phyloP scores from a whole-genome alignment of 2,329 filamentous ascomycete genomes.

The Colletotrichum tropicale region DNA sequence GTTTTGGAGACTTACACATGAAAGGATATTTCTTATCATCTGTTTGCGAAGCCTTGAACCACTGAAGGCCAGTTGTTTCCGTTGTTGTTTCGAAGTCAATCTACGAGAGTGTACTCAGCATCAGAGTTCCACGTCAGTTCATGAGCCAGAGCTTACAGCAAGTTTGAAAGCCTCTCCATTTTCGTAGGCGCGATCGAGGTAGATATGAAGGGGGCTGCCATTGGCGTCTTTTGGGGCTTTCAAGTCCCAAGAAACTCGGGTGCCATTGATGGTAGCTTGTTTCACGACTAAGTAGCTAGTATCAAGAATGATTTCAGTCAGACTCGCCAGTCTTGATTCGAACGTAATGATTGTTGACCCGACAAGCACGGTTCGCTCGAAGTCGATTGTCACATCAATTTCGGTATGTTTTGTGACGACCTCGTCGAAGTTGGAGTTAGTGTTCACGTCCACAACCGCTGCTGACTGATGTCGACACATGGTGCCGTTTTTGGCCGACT shows the following conservation, averaged over 20 bases:
- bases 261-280: background rate
- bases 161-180: background rate
- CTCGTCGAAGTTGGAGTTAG: slow-evolving; percentile 86
- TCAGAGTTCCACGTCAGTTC: background rate
- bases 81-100: slow-evolving; percentile 82
- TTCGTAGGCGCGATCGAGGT: background rate
- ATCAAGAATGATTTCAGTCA: background rate
- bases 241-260: background rate
- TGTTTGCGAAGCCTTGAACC: slow-evolving; percentile 91
- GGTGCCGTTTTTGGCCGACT: background rate
- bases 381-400: slow-evolving; percentile 82
- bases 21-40: slow-evolving; percentile 95
- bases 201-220: background rate
- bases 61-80: slow-evolving; percentile 90
- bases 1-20: slow-evolving; percentile 61
- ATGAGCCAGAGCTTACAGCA: background rate
- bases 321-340: slow-evolving; percentile 36
- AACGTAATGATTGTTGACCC: slow-evolving; percentile 72
- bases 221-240: background rate
- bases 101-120: slow-evolving; percentile 30
- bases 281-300: background rate
- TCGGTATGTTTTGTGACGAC: slow-evolving; percentile 85
- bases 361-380: slow-evolving; percentile 75
- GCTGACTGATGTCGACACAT: background rate
- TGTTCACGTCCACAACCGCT: slow-evolving; percentile 79